Percentiles rank a stretch among this genome's conserved stretches.
Evolutionary conservation across 176 grass and related monocot species (phyloP).

Genomic region (Elymus sibiricus): DNA sequence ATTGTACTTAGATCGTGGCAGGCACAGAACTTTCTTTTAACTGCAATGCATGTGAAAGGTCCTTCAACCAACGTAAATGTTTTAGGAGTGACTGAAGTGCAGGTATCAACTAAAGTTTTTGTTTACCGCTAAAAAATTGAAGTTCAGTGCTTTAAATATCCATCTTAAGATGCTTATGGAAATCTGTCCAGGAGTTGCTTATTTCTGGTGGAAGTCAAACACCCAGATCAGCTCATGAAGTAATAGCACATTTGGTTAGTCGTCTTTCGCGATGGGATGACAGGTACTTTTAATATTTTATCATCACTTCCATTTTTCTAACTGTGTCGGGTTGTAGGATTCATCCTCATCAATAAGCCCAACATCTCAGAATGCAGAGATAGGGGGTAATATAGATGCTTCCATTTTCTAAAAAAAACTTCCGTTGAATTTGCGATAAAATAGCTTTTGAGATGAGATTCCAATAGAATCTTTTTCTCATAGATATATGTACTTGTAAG

Average conservation of each 20-base stretch:
- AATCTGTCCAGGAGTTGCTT: slow-evolving; percentile 72
- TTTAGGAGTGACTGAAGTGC: slow-evolving; percentile 97
- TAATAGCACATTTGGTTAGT: slow-evolving; percentile 84
- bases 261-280: slow-evolving; percentile 95
- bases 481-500: neutral
- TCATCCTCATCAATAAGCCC: neutral
- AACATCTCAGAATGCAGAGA: no score
- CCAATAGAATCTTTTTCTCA: neutral
- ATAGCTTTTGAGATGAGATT: neutral
- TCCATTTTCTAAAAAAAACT: no score
- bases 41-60: slow-evolving; percentile 93
- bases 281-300: slow-evolving; percentile 44
- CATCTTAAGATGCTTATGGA: slow-evolving; percentile 10
- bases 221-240: slow-evolving; percentile 91
- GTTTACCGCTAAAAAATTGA: neutral
- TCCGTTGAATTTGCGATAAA: neutral
- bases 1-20: slow-evolving; percentile 94
- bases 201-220: slow-evolving; percentile 85
- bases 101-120: slow-evolving; percentile 43
- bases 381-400: no score
- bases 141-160: neutral
- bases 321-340: neutral
- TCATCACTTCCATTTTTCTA: neutral
- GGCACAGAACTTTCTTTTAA: slow-evolving; percentile 85
- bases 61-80: slow-evolving; percentile 73